Base-by-base conservation (phyloP, 148 eudicot genomes). In the Rhododendron vialii region DNA sequence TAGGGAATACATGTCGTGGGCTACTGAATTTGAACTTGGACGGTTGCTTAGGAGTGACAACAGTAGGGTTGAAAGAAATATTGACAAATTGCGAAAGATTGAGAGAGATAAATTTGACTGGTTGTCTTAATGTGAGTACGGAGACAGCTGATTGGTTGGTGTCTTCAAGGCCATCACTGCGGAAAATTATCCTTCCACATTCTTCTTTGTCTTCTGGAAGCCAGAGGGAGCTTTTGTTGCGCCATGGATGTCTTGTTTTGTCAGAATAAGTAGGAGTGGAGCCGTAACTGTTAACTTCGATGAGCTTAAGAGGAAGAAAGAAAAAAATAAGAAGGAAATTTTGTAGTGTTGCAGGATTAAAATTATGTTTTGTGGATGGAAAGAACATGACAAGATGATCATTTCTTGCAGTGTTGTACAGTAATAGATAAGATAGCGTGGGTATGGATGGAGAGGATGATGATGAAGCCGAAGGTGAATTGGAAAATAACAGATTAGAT, bases 361-460 rank as follows among this genome's bases (percentile, higher is more conserved):
- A 10, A 11, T 48, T 48, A 48, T 48, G 51, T 11, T 48, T 11
- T 48, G 51, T 91, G 75, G 65, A 86, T 83, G 94, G 88, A 75
- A 89, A 87, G 80, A 87, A 88, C 41, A 81, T 69, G 14, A 86
- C 45, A 13, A 86, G 85, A 15, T 36, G 91, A 88, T 41, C 93
- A 83, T 69, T 85, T 89, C 61, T 53, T 94, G 89, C 93, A 87
- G 87, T 90, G 84, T 82, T 96, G 98, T 85, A n/a, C n/a, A n/a
- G n/a, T n/a, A 86, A 80, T 84, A 86, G 77, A 76, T 78, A 79
- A 74, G 88, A 85, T 59, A 82, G 18, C 61, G 87, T 53, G 85
- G 86, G 24, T 57, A 85, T 85, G 83, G 79, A 79, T 77, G 71
- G 73, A 4, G 89, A 87, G 17, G 89, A 77, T 61, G 81, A 65